Evolutionary conservation across 2,329 filamentous ascomycete species (phyloP), one percentile per base, ranked within the genome.

Genomic region (Pseudofabraea citricarpa): DNA sequence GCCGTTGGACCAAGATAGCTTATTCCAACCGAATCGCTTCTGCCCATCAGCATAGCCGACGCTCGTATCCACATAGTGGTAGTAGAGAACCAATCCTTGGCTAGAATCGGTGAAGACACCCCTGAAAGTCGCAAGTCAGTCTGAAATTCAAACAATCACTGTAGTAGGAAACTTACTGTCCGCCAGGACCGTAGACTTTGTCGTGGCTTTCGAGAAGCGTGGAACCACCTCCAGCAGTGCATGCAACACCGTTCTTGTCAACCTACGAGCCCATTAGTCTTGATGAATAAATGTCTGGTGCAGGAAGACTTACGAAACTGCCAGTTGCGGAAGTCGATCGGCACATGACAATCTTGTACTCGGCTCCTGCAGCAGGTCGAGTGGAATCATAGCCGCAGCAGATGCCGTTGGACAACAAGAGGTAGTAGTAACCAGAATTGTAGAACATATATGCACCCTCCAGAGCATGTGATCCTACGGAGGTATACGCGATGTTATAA

Each of bases 301-400:
- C n/a, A 20, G 39, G 4, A 13, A 9, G 8, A 31, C 27, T 31
- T 31, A 31, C 27, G 55, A 77, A 85, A 2, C 65, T 66, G 1
- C 77, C 69, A 1, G 65, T 74, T 10, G 71, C 66, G 6, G 60
- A 67, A 1, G 59, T 64, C 4, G 73, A 76, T 9, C 78, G 64
- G 64, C 81, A 85, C 13, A 81, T 78, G 54, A 73, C 73, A 56
- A 85, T 79, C 57, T 75, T 76, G 60, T 85, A 85, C 61, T 85
- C 81, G 15, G 67, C 63, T 3, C 79, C 80, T 0, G 64, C 40
- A 0, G 75, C 69, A 0, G 80, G 79, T 41, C 15, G 26, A 27
- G 27, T 64, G 0, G 56, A 56, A 50, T 80, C 73, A 48, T 75
- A 80, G 15, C 65, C 68, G 48, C 81, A 85, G 67, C 80, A 85